Conservation (phyloP, 257 asterid genomes). For the Solanum megistacrolobum region DNA sequence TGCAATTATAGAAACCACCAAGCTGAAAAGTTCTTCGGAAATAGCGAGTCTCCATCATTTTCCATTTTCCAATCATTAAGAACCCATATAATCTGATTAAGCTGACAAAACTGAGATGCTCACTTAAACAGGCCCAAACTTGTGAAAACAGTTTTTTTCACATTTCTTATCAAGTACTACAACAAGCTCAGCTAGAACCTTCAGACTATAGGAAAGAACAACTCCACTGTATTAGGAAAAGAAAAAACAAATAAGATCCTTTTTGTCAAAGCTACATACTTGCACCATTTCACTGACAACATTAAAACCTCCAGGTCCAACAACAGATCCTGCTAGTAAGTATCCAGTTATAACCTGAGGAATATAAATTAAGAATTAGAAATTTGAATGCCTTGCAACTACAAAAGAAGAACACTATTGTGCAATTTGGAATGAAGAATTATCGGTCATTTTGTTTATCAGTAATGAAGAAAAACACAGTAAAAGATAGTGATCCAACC, state of each 20-base stretch:
- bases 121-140: background rate
- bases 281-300: constrained; percentile 96
- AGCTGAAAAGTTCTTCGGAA: background rate
- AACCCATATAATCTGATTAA: background rate
- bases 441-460: background rate
- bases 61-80: background rate
- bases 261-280: constrained; percentile 40
- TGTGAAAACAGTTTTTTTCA: background rate
- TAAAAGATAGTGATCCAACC: constrained; percentile 40
- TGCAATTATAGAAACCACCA: background rate
- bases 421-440: background rate
- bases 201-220: background rate
- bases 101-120: background rate
- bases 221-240: background rate
- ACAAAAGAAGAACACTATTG: background rate
- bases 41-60: background rate
- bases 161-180: background rate
- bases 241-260: background rate
- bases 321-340: constrained; percentile 92
- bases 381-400: constrained; percentile 4
- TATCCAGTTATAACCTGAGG: constrained; percentile 94
- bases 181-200: background rate
- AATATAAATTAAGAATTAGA: constrained; percentile 1
- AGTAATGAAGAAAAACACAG: background rate
- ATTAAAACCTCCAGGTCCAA: constrained; percentile 98